Base-by-base conservation (phyloP, 805 yeast genomes). In the Candida parachauliodes region DNA sequence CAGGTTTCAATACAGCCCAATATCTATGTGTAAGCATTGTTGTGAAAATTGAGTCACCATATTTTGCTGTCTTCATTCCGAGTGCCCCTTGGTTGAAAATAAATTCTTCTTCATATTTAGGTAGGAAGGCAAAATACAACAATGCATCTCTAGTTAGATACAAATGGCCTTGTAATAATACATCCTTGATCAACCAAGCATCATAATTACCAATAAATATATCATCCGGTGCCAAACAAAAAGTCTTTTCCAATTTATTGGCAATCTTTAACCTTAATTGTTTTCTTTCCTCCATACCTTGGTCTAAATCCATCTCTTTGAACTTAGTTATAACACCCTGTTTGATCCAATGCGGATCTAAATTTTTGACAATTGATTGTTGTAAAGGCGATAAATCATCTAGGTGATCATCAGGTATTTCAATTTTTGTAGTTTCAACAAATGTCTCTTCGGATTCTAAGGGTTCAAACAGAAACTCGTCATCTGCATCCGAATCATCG, bases 141-240 rank as follows among this genome's bases (percentile, higher is more conserved):
- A 89, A 54, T 43, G 76, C 76, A 11, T 71, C 63, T 29, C 67
- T 59, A 1, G 97, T 88, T 18, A 91, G 57, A 48, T 83, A 83
- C 12, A 88, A 57, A 49, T 84, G 89, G 2, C 98, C 98, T 57
- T 88, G 96, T 18, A 88, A 62, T 19, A 91, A 63, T 0, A 89
- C 93, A 49, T 86, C 95, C 42, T 80, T 76, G 40, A 88, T 66
- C 25, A 89, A 64, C 95, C 96, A 89, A 21, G 88, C 79, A 2
- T 82, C 72, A 49, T 71, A 83, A 44, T 80, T 84, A n/a, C 71
- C 74, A 22, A 73, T 48, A 42, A 81, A 70, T n/a, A 58, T 57
- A 47, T 82, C 88, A 28, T 70, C 69, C 15, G 69, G 73, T n/a
- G 59, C 55, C n/a, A 82, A 57, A 4, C 67, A 68, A 47, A 68